A percentile compares a stretch with the other conserved stretches of the same genome.
phyloP scores from a whole-genome alignment of 805 yeast species.

The Groenewaldozyma tartarivorans region DNA sequence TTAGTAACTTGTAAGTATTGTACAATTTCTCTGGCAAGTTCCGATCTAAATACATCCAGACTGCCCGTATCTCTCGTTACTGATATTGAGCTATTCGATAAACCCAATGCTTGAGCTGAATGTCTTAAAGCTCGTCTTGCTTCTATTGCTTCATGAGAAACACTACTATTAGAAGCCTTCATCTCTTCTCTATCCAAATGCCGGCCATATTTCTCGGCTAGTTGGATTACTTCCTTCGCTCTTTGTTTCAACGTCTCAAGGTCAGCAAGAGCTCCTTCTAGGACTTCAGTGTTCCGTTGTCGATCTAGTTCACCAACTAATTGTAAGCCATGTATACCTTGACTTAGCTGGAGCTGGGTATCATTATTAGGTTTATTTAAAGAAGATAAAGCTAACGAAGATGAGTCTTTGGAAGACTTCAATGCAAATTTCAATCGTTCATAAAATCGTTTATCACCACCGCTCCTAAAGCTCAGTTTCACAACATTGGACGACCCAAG shows the following conservation, averaged over 20 bases:
- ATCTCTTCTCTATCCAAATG: slow-evolving; percentile 18
- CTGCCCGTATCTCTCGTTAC: slow-evolving; percentile 29
- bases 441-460: slow-evolving; percentile 51
- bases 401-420: slow-evolving; percentile 44
- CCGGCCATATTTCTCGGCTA: slow-evolving; percentile 35
- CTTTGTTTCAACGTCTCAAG: slow-evolving; percentile 67
- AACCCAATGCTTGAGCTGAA: slow-evolving; percentile 26
- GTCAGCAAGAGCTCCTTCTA: slow-evolving; percentile 66
- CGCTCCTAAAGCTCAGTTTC: slow-evolving; percentile 66
- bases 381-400: background rate
- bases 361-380: background rate
- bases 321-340: slow-evolving; percentile 67
- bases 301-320: slow-evolving; percentile 44
- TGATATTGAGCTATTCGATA: slow-evolving; percentile 21
- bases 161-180: slow-evolving; percentile 2
- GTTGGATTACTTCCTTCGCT: slow-evolving; percentile 58
- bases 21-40: slow-evolving; percentile 68
- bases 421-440: slow-evolving; percentile 36
- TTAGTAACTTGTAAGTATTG: slow-evolving; percentile 49
- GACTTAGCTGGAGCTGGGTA: slow-evolving; percentile 3
- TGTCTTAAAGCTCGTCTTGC: slow-evolving; percentile 29
- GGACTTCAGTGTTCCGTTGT: slow-evolving; percentile 47
- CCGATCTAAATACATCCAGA: slow-evolving; percentile 33
- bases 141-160: slow-evolving; percentile 20
- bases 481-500: slow-evolving; percentile 23